phyloP scores from a whole-genome alignment of 2,329 filamentous ascomycete genomes.

The Cladophialophora chaetospira region DNA sequence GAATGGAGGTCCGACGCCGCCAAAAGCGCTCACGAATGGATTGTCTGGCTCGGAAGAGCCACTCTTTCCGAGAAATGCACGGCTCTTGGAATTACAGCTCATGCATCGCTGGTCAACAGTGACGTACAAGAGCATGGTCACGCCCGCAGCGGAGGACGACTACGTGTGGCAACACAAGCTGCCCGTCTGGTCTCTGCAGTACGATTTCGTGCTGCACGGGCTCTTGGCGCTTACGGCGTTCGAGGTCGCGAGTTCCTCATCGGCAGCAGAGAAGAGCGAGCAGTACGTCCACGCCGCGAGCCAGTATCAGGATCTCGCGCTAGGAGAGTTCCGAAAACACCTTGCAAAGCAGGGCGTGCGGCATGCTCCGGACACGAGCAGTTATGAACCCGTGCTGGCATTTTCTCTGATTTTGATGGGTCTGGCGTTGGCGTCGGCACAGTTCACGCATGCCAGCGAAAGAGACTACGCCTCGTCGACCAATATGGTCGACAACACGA shows the following conservation, averaged over 20 bases:
- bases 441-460: not conserved
- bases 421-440: constrained; percentile 25
- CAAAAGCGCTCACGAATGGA: not conserved
- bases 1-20: not conserved
- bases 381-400: constrained; percentile 19
- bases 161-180: constrained; percentile 21
- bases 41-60: not conserved
- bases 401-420: constrained; percentile 28
- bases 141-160: constrained; percentile 20
- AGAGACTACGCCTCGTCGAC: not conserved
- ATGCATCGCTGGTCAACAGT: constrained; percentile 31
- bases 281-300: constrained; percentile 21
- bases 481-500: constrained; percentile 20
- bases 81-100: constrained; percentile 31
- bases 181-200: constrained; percentile 17
- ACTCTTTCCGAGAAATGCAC: not conserved
- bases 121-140: constrained; percentile 28
- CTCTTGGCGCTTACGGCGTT: constrained; percentile 27
- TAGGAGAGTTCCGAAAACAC: constrained; percentile 20
- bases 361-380: constrained; percentile 5
- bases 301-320: constrained; percentile 21
- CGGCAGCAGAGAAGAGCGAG: not conserved
- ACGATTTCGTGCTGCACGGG: constrained; percentile 25
- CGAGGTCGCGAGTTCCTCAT: constrained; percentile 14
- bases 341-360: not conserved